These are phyloP conservation scores for Pseudozyma pruni DNA, from an alignment of 1,284 basidiomycete genomes.

Conservation along the genomic window DNA sequence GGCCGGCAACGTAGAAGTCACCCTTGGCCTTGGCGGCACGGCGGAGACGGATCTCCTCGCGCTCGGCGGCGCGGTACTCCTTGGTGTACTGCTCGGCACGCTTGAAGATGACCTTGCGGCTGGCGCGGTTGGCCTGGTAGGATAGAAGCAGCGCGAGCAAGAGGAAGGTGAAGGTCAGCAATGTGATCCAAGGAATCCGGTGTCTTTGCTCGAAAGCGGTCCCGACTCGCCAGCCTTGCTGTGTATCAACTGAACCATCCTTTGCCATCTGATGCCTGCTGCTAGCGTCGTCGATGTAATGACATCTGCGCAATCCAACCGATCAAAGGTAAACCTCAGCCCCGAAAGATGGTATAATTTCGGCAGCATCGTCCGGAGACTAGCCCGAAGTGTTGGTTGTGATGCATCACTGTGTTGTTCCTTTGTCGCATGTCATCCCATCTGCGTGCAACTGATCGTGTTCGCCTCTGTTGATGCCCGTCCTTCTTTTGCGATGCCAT, in stretches of 20 bases:
- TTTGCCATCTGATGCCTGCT: not conserved
- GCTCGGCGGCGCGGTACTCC: conserved; percentile 92
- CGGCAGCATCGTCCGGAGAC: conserved; percentile 64
- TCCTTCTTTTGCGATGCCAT: too few relatives aligned
- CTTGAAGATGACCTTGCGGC: conserved; percentile 99
- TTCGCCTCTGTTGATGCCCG: too few relatives aligned
- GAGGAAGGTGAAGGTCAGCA: conserved; percentile 17
- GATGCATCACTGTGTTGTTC: conserved; percentile 59
- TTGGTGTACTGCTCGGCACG: conserved; percentile 98
- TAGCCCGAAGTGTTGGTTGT: conserved; percentile 61
- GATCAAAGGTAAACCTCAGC: conserved; percentile 56
- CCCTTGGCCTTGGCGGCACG: conserved; percentile 89
- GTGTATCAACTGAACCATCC: not conserved
- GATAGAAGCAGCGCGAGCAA: not conserved
- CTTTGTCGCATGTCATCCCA: conserved; percentile 14
- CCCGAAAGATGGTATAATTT: conserved; percentile 68
- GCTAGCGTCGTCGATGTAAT: too few relatives aligned
- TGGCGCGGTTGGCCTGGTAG: conserved; percentile 81
- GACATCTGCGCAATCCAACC: not conserved
- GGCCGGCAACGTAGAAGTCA: conserved; percentile 96
- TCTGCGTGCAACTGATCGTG: not conserved
- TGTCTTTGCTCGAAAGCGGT: not conserved
- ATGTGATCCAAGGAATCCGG: not conserved
- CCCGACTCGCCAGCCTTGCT: too few relatives aligned
- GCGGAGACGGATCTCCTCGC: conserved; percentile 95